A percentile compares a stretch with the other conserved stretches of the same genome.
Conservation (phyloP, 306 rosid genomes). For the Abrus precatorius region DNA sequence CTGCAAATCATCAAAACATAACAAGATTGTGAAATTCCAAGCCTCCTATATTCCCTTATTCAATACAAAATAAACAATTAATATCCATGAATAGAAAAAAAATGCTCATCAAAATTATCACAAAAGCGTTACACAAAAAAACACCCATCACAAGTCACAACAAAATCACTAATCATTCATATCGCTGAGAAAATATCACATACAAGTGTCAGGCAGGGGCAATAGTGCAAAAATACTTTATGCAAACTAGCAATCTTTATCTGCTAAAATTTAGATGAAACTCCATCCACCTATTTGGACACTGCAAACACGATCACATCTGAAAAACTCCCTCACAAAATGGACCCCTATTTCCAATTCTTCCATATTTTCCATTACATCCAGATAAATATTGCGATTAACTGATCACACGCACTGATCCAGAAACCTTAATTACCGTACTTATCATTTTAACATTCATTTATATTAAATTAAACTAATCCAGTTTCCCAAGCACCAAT, state of each 20-base stretch:
- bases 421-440: constrained; percentile 19
- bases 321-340: constrained; percentile 19
- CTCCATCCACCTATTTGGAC: background rate
- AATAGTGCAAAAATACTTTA: constrained; percentile 9
- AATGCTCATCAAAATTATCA: constrained; percentile 18
- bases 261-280: constrained; percentile 26
- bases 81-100: constrained; percentile 28
- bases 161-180: constrained; percentile 1
- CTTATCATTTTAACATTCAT: background rate
- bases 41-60: constrained; percentile 12
- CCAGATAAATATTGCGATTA: background rate
- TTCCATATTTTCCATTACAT: constrained; percentile 9
- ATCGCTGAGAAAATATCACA: constrained; percentile 3
- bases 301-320: constrained; percentile 1
- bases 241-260: background rate
- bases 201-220: background rate
- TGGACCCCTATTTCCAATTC: background rate
- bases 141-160: background rate
- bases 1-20: constrained; percentile 68
- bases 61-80: constrained; percentile 10
- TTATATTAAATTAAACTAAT: background rate
- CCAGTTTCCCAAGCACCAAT: constrained; percentile 21
- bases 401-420: constrained; percentile 2
- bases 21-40: constrained; percentile 45
- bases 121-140: constrained; percentile 5